phyloP scores from a whole-genome alignment of 2,329 filamentous ascomycete species.

The Colletotrichum sp. region DNA sequence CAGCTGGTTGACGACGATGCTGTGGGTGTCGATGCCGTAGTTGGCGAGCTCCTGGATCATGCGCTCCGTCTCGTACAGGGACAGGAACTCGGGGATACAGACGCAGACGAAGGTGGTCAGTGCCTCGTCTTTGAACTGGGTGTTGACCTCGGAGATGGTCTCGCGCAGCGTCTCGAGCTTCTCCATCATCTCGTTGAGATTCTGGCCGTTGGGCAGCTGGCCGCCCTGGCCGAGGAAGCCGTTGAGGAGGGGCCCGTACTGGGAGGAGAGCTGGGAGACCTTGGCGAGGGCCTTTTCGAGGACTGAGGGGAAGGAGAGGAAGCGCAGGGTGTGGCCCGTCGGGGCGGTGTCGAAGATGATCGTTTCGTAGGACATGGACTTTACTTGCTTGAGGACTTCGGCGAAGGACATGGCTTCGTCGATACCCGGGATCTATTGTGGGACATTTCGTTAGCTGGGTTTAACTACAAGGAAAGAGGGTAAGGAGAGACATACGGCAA shows the following conservation, averaged over 20 bases:
- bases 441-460: background rate
- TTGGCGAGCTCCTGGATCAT: slow-evolving; percentile 98
- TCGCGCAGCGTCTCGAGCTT: slow-evolving; percentile 94
- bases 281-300: slow-evolving; percentile 99
- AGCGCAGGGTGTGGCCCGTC: slow-evolving; percentile 96
- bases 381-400: slow-evolving; percentile 98
- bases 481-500: slow-evolving; percentile 73
- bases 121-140: slow-evolving; percentile 96
- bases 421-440: slow-evolving; percentile 87
- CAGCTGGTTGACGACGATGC: slow-evolving; percentile 97
- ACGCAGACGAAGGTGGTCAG: slow-evolving; percentile 98
- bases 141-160: slow-evolving; percentile 95
- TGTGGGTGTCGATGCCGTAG: slow-evolving; percentile 95
- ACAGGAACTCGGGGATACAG: slow-evolving; percentile 96
- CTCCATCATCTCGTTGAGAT: slow-evolving; percentile 87
- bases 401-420: slow-evolving; percentile 99
- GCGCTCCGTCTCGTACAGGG: slow-evolving; percentile 96
- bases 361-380: slow-evolving; percentile 97
- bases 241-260: slow-evolving; percentile 96
- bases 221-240: slow-evolving; percentile 83
- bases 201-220: slow-evolving; percentile 86
- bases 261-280: slow-evolving; percentile 88
- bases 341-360: slow-evolving; percentile 99
- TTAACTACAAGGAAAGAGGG: background rate
- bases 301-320: slow-evolving; percentile 97